Base-by-base conservation (phyloP, 192 early-diverging fungal genomes). In the Paraglomus brasilianum region DNA sequence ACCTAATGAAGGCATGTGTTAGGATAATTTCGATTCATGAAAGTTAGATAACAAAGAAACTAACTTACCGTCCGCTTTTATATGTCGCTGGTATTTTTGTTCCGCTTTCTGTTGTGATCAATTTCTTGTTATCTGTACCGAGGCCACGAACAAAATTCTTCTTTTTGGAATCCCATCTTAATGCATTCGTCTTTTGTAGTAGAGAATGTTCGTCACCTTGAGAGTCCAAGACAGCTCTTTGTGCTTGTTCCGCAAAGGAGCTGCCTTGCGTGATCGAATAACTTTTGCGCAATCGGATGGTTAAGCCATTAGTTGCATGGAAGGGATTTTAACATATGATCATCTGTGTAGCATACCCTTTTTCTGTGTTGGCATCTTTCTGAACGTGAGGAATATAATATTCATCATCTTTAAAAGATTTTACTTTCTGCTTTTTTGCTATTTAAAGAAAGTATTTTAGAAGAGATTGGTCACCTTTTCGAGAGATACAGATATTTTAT, bases 111-210 rank as follows among this genome's bases (percentile, higher is more conserved):
- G 91, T 93, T 45, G 84, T 85, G 60, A 99, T 96, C 63, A 93
- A 69, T 82, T 98, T 99, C 74, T 94, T 94, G 80, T 99, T 99
- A 72, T 99, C 95, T 0, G 89, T 72, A 14, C 97, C 97, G 67
- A 75, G 69, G 21, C 94, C 87, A 39, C 80, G 76, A 42, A 94
- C 86, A 85, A 97, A 99, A 66, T 88, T 89, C 78, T 93, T 94
- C 82, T 98, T 97, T 72, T 88, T 92, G 57, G 86, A 82, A 75
- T 99, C 95, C 97, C 97, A 99, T 41, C 89, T 83, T 44, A 95
- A 65, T 6, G 76, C 78, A 69, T 90, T 94, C 61, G 82, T 74
- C 14, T 78, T 83, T 40, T 82, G 78, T 36, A 73, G 77, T 72
- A 82, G 83, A 36, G 81, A 83, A 58, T 85, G 84, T 58, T 97